Evolutionary conservation across 2,329 filamentous ascomycete genomes (phyloP), one percentile per base, ranked within the genome.

Genomic region (Aspergillus quadrilineatus): DNA sequence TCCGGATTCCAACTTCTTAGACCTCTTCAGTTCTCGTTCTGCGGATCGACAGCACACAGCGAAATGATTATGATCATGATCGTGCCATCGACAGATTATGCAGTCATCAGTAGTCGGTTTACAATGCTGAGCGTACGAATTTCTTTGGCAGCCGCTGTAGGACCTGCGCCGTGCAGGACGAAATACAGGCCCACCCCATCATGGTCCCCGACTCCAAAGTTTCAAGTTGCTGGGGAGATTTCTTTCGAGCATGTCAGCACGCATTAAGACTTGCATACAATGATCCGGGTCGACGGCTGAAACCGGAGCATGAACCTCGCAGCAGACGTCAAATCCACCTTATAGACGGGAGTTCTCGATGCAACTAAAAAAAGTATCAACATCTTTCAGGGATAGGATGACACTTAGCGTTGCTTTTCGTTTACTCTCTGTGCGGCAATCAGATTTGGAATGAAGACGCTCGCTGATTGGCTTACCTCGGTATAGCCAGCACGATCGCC

Each of bases 331-430:
- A 26, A n/a, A 43, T 28, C 26, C 26, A 28, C 26, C 26, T 28
- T 28, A 28, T 28, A 28, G 15, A 43, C 41, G 1, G 7, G 15
- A 8, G 17, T 3, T 53, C 43, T 46, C 9, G 12, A 43, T 39
- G 42, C 44, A 30, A 28, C 30, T 32, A 29, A 32, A 45, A 52
- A 37, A 39, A 45, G 42, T 22, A 53, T 39, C 50, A 53, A 32
- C 14, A 28, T 46, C 32, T 32, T 22, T 22, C 22, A 42, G 26
- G 30, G 26, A 50, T 46, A 37, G 17, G 17, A 43, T 26, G 37
- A 28, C 6, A 10, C 22, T 51, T 34, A 44, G 39, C 29, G 32
- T 50, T 28, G 26, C 29, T 9, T 39, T 29, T 46, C 12, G 34
- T 28, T 28, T 28, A 39, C 32, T 37, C 43, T 14, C 12, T 29